Conservation (phyloP, 345 rosid genomes). For the Gossypioides kirkii region DNA sequence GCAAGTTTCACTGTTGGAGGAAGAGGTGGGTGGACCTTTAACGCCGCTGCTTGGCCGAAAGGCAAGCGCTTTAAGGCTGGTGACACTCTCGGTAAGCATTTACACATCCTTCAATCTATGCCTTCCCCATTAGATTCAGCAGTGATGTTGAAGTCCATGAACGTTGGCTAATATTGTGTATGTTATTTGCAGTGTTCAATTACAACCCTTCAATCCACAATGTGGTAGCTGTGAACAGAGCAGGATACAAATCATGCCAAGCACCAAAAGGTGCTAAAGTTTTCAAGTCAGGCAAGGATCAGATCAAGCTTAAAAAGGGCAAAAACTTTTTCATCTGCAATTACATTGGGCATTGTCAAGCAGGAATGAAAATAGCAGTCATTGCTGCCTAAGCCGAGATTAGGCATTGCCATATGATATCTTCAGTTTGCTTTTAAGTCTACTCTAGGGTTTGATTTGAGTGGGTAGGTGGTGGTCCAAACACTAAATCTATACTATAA, state of each 20-base stretch:
- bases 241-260: slow-evolving; percentile 35
- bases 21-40: slow-evolving; percentile 33
- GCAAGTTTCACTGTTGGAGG: slow-evolving; percentile 44
- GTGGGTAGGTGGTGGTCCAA: neutral
- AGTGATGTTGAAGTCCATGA: too few relatives aligned
- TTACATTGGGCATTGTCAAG: slow-evolving; percentile 36
- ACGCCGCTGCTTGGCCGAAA: slow-evolving; percentile 28
- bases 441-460: neutral
- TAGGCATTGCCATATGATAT: neutral
- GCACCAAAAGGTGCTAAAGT: slow-evolving; percentile 30
- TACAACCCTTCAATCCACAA: slow-evolving; percentile 43
- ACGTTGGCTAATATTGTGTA: neutral
- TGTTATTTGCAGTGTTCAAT: slow-evolving; percentile 46
- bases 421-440: neutral
- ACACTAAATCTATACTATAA: neutral
- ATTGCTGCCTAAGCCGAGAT: slow-evolving; percentile 24
- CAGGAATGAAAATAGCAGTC: slow-evolving; percentile 49
- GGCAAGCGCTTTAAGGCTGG: slow-evolving; percentile 43
- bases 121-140: neutral
- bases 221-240: slow-evolving; percentile 37
- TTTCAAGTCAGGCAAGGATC: slow-evolving; percentile 43
- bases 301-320: slow-evolving; percentile 46
- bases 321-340: slow-evolving; percentile 47
- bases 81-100: slow-evolving; percentile 32
- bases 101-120: neutral